Conservation (phyloP, 2,329 filamentous ascomycete genomes). For the Diaporthe nobilis region DNA sequence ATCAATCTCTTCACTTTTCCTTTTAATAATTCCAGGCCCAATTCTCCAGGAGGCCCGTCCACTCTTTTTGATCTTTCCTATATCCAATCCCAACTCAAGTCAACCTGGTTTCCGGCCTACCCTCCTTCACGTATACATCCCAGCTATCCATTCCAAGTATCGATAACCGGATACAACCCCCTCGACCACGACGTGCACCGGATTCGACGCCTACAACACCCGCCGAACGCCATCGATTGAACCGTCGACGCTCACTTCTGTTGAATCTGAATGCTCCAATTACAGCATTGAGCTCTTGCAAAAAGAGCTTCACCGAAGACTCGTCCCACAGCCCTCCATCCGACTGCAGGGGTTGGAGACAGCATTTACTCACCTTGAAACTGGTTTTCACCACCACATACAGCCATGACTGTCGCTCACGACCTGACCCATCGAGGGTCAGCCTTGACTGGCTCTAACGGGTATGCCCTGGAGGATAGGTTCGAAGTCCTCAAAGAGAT, state of each 20-base stretch:
- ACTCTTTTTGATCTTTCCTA: conserved; percentile 43
- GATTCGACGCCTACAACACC: conserved; percentile 19
- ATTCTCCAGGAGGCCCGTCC: conserved; percentile 41
- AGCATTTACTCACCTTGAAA: conserved; percentile 43
- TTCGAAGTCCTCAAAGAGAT: conserved; percentile 99
- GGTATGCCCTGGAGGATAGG: conserved; percentile 84
- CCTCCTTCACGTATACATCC: conserved; percentile 39
- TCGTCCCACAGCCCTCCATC: conserved; percentile 40
- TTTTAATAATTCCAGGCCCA: conserved; percentile 44
- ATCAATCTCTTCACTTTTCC: conserved; percentile 43
- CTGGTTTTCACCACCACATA: conserved; percentile 21
- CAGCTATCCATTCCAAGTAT: conserved; percentile 32
- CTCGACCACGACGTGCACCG: conserved; percentile 24
- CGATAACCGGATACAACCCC: conserved; percentile 23
- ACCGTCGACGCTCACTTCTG: conserved; percentile 31
- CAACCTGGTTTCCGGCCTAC: conserved; percentile 39
- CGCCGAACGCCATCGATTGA: conserved; percentile 28
- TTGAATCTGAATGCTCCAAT: conserved; percentile 41
- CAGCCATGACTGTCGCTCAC: conserved; percentile 81
- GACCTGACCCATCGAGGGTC: conserved; percentile 80
- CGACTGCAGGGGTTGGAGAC: conserved; percentile 28
- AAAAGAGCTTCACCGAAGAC: conserved; percentile 43
- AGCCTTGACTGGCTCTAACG: conserved; percentile 64
- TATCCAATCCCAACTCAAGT: conserved; percentile 37
- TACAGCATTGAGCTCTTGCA: conserved; percentile 41